Conservation (phyloP, 2,329 filamentous ascomycete genomes). For the Monosporascus sp. region DNA sequence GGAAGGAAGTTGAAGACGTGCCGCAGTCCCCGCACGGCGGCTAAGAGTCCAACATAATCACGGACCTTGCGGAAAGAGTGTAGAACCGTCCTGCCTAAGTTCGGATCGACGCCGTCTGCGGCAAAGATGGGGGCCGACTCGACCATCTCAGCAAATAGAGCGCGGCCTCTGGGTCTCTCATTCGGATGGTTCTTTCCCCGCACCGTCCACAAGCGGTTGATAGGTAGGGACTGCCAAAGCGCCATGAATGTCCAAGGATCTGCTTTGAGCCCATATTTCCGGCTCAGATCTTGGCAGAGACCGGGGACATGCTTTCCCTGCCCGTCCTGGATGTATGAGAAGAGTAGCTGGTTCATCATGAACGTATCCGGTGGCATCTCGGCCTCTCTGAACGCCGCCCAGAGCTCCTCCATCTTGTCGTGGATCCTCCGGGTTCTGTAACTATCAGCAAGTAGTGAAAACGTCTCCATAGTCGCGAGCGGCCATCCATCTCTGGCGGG, state of each 20-base stretch:
- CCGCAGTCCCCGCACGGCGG: conserved; percentile 39
- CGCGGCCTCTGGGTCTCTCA: conserved; percentile 32
- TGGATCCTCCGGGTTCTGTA: conserved; percentile 61
- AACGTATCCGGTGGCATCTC: conserved; percentile 65
- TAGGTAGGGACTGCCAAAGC: conserved; percentile 56
- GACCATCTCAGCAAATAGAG: conserved; percentile 44
- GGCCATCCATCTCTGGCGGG: conserved; percentile 36
- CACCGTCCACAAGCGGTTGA: conserved; percentile 42
- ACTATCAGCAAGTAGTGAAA: conserved; percentile 67
- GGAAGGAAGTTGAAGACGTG: conserved; percentile 39
- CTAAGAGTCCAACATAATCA: conserved; percentile 40
- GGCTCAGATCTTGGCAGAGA: conserved; percentile 51
- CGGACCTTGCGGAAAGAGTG: conserved; percentile 44
- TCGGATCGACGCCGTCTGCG: conserved; percentile 36
- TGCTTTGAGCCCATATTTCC: conserved; percentile 45
- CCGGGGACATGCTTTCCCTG: conserved; percentile 48
- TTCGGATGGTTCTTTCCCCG: conserved; percentile 20
- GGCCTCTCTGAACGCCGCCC: conserved; percentile 55
- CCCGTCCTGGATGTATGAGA: conserved; percentile 57
- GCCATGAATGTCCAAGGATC: conserved; percentile 65
- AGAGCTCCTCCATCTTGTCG: conserved; percentile 52
- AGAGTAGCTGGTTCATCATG: conserved; percentile 75
- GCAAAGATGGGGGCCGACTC: conserved; percentile 42
- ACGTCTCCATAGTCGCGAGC: conserved; percentile 69
- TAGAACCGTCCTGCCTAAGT: conserved; percentile 44